A percentile compares a stretch with the other conserved stretches of the same genome.
phyloP scores from a whole-genome alignment of 78 protist genomes.

The Diacronema lutheri region DNA sequence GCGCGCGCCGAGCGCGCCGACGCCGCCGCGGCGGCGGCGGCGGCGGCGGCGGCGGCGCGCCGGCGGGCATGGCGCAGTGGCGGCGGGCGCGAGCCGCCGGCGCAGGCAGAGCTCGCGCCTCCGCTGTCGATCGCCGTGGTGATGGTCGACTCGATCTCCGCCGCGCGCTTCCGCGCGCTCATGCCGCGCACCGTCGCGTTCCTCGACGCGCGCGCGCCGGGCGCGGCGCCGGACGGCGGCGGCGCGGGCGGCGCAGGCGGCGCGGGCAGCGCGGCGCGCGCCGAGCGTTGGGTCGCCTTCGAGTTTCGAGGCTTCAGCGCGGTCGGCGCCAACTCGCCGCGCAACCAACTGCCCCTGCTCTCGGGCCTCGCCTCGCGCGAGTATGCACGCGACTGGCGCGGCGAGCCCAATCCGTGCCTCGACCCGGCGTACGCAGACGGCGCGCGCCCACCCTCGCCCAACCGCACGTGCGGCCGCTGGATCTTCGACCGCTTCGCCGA shows the following conservation, averaged over 20 bases:
- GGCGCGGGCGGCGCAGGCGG: too few relatives aligned
- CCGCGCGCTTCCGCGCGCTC: not conserved
- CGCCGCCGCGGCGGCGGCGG: not conserved
- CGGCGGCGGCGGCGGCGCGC: not conserved
- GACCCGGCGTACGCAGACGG: too few relatives aligned
- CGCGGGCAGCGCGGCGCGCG: not conserved
- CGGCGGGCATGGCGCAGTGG: too few relatives aligned
- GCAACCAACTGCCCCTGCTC: not conserved
- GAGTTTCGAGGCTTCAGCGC: not conserved
- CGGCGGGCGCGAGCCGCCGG: not conserved
- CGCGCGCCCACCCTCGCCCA: too few relatives aligned
- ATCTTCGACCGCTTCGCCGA: not conserved
- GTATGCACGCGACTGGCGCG: not conserved
- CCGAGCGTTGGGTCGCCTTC: not conserved
- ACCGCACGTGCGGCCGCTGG: not conserved
- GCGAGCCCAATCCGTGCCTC: too few relatives aligned
- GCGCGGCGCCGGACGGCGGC: not conserved
- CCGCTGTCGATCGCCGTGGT: not conserved
- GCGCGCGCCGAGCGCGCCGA: too few relatives aligned
- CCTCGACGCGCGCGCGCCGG: not conserved
- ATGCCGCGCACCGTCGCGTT: not conserved
- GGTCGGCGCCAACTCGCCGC: slow-evolving; percentile 22
- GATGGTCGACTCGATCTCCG: not conserved
- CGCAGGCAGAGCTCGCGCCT: too few relatives aligned
- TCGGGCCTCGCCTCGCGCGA: not conserved